Evolutionary conservation across 1,139 yeast species (phyloP).

Genomic region (Debaryomycetaceae sp.): DNA sequence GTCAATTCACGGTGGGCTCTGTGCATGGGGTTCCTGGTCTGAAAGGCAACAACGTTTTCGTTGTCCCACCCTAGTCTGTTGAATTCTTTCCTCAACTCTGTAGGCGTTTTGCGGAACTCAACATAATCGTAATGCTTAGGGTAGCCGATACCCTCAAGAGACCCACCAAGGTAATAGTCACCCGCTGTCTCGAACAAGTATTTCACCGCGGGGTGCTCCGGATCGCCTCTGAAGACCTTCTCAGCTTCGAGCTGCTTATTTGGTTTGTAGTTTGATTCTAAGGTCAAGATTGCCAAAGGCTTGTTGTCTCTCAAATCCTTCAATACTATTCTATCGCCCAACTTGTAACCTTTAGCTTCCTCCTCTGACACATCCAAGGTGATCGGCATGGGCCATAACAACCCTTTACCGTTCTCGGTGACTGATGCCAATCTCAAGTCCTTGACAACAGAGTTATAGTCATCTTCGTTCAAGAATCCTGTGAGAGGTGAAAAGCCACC

Average conservation of each 20-base stretch:
- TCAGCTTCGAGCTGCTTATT: slow-evolving; percentile 76
- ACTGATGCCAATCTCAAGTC: slow-evolving; percentile 64
- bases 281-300: slow-evolving; percentile 75
- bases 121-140: slow-evolving; percentile 91
- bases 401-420: slow-evolving; percentile 48
- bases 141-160: slow-evolving; percentile 73
- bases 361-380: slow-evolving; percentile 70
- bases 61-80: slow-evolving; percentile 67
- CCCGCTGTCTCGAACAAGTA: slow-evolving; percentile 74
- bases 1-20: slow-evolving; percentile 96
- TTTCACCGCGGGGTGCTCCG: slow-evolving; percentile 90
- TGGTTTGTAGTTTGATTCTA: slow-evolving; percentile 77
- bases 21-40: slow-evolving; percentile 98
- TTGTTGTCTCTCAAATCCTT: slow-evolving; percentile 81
- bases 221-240: slow-evolving; percentile 91
- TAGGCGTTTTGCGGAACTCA: slow-evolving; percentile 83
- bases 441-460: slow-evolving; percentile 75
- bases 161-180: slow-evolving; percentile 85
- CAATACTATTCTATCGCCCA: slow-evolving; percentile 66
- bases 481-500: slow-evolving; percentile 94
- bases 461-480: slow-evolving; percentile 79
- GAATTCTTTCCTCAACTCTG: slow-evolving; percentile 84
- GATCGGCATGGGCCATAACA: slow-evolving; percentile 91
- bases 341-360: slow-evolving; percentile 43
- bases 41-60: slow-evolving; percentile 89